Percentiles rank a stretch among this genome's conserved stretches.
These are phyloP conservation scores for Drechslera avenae DNA, from an alignment of 2,329 filamentous ascomycete species.

Conservation along the genomic window DNA sequence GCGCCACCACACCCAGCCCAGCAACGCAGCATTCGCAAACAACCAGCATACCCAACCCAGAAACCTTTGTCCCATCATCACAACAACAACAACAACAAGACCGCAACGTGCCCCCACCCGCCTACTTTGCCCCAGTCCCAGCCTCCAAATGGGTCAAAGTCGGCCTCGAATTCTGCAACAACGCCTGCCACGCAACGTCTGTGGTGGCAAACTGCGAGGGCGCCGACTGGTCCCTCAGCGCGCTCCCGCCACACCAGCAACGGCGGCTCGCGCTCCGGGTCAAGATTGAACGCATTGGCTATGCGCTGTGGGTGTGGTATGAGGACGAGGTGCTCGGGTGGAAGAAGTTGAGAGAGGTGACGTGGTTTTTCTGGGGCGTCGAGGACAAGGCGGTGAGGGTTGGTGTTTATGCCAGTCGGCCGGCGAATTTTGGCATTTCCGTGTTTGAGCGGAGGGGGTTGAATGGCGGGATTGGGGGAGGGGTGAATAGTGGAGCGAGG, in stretches of 20 bases:
- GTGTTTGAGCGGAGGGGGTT: conserved; percentile 38
- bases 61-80: conserved; percentile 14
- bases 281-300: conserved; percentile 62
- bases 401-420: conserved; percentile 63
- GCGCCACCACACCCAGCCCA: conserved; percentile 14
- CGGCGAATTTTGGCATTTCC: conserved; percentile 53
- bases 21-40: conserved; percentile 17
- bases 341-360: conserved; percentile 65
- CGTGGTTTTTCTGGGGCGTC: conserved; percentile 66
- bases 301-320: conserved; percentile 64
- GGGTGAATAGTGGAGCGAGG: conserved; percentile 30
- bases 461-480: conserved; percentile 25
- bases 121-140: conserved; percentile 45
- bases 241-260: conserved; percentile 52
- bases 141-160: conserved; percentile 66
- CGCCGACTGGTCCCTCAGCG: conserved; percentile 62
- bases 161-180: conserved; percentile 62
- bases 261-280: conserved; percentile 58
- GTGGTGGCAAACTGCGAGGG: conserved; percentile 63
- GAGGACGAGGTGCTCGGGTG: conserved; percentile 53
- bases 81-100: conserved; percentile 21
- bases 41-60: conserved; percentile 7
- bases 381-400: conserved; percentile 64
- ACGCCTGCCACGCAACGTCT: conserved; percentile 60
- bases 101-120: conserved; percentile 36